A percentile compares a stretch with the other conserved stretches of the same genome.
Evolutionary conservation across 1,284 basidiomycete species (phyloP).

Genomic region (Leucoagaricus sp.): DNA sequence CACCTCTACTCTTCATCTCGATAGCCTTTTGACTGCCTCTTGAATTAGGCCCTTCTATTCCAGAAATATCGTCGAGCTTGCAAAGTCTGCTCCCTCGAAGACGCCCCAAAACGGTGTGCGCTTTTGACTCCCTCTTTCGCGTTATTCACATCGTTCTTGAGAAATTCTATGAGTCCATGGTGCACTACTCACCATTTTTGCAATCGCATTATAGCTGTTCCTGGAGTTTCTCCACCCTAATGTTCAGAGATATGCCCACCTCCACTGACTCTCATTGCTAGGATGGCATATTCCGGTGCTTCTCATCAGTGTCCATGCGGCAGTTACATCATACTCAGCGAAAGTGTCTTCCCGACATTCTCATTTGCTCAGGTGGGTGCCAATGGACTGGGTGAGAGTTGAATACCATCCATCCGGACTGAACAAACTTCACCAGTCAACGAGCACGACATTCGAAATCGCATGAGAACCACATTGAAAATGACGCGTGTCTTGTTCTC

Average conservation of each 20-base stretch:
- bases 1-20: constrained; percentile 20
- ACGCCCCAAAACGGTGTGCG: constrained; percentile 17
- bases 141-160: constrained; percentile 1
- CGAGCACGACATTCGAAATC: too few species aligned
- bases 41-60: constrained; percentile 19
- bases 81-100: constrained; percentile 16
- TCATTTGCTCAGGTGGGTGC: too few species aligned
- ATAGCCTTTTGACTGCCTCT: constrained; percentile 30
- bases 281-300: too few species aligned
- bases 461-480: not conserved
- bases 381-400: too few species aligned
- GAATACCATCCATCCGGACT: too few species aligned
- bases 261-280: not conserved
- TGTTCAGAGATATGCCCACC: not conserved
- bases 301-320: not conserved
- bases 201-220: too few species aligned
- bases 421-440: too few species aligned
- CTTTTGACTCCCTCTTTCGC: constrained; percentile 9
- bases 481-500: not conserved
- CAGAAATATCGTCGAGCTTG: constrained; percentile 22
- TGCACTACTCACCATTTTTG: not conserved
- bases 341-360: not conserved
- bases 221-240: not conserved
- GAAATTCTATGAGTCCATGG: not conserved
- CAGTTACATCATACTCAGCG: not conserved